Conservation (phyloP, 2,329 filamentous ascomycete genomes). For the Phialophora verrucosa region DNA sequence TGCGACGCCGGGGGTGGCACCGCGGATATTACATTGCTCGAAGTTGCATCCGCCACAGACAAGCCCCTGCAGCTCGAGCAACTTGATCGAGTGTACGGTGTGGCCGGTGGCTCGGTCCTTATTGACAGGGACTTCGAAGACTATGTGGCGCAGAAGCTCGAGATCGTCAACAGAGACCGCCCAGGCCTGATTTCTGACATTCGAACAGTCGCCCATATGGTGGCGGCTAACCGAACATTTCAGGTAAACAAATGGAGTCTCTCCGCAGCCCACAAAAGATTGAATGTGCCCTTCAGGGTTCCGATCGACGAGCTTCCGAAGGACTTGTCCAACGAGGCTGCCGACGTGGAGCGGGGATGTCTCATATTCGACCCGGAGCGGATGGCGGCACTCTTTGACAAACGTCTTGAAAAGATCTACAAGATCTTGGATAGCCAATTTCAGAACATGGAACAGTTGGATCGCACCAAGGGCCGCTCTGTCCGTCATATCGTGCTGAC, state of each 20-base stretch:
- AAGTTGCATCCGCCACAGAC: background rate
- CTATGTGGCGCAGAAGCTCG: background rate
- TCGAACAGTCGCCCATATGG: background rate
- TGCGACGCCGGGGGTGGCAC: background rate
- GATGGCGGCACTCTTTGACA: background rate
- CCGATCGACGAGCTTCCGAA: background rate
- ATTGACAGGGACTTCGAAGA: background rate
- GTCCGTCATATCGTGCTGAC: background rate
- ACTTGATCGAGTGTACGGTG: background rate
- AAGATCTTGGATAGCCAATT: background rate
- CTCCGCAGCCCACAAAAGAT: background rate
- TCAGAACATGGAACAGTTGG: background rate
- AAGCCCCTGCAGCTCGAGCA: background rate
- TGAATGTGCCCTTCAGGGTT: background rate
- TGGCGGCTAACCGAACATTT: background rate
- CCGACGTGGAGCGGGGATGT: background rate
- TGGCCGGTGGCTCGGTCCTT: background rate
- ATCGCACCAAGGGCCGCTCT: background rate
- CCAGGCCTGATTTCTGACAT: background rate
- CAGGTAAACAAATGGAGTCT: background rate
- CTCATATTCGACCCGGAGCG: background rate
- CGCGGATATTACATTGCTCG: background rate
- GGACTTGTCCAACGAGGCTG: background rate
- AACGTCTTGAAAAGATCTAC: background rate
- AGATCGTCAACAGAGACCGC: background rate